These are phyloP conservation scores for Medicago truncatula DNA, from an alignment of 306 rosid species.

Conservation along the genomic window DNA sequence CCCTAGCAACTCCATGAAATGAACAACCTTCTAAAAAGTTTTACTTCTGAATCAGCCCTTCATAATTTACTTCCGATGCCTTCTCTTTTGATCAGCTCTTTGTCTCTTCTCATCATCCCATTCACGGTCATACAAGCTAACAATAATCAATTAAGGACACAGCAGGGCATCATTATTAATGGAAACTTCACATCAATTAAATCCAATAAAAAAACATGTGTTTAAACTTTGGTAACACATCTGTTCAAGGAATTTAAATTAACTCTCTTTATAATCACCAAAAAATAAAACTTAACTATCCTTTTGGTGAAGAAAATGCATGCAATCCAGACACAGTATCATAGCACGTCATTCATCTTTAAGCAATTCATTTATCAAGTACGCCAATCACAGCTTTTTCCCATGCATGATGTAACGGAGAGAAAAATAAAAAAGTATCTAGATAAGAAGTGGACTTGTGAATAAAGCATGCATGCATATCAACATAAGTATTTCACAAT, in stretches of 20 bases:
- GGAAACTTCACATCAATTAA: constrained; percentile 9
- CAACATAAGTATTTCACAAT: constrained; percentile 18
- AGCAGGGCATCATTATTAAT: neutral
- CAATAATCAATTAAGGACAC: constrained; percentile 58
- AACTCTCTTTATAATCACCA: neutral
- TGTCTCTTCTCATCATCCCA: constrained; percentile 97
- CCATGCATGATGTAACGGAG: constrained; percentile 5
- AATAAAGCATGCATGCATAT: constrained; percentile 17
- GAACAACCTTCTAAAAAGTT: constrained; percentile 25
- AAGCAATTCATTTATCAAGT: neutral
- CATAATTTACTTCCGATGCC: constrained; percentile 76
- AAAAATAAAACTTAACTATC: neutral
- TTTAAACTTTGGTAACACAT: constrained; percentile 6
- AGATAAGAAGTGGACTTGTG: constrained; percentile 1
- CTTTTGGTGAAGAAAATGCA: constrained; percentile 23
- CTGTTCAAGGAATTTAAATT: neutral
- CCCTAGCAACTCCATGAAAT: constrained; percentile 28
- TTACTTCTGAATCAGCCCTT: neutral
- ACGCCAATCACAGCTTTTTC: neutral
- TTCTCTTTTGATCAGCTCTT: constrained; percentile 91
- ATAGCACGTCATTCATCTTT: neutral
- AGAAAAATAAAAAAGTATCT: constrained; percentile 15
- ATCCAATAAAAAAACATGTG: constrained; percentile 31
- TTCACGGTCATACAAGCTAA: constrained; percentile 82
- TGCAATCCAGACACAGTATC: constrained; percentile 9